Conservation (phyloP, 108 stramenopile species). For the Schizochytrium sp. region DNA sequence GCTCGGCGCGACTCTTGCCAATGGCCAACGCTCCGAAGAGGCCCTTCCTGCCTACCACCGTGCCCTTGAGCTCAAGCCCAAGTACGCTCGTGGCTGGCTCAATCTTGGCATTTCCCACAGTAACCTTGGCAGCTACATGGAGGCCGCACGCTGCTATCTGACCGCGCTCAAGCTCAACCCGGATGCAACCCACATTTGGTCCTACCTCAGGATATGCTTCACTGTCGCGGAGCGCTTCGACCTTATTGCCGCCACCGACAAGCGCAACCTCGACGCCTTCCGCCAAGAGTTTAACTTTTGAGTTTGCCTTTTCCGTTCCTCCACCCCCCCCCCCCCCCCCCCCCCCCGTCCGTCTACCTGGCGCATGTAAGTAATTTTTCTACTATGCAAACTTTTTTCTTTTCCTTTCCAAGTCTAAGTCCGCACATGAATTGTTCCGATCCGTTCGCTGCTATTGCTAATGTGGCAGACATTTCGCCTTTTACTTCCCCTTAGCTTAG, state of each 20-base stretch:
- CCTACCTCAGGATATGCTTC: constrained; percentile 82
- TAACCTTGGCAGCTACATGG: constrained; percentile 70
- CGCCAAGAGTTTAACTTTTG: not conserved
- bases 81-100: constrained; percentile 87
- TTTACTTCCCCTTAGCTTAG: too few species aligned
- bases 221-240: constrained; percentile 67
- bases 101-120: constrained; percentile 88
- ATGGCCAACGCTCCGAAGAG: constrained; percentile 67
- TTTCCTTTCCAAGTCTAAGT: too few species aligned
- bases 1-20: constrained; percentile 91
- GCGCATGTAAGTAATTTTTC: too few species aligned
- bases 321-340: too few species aligned
- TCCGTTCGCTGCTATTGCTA: too few species aligned
- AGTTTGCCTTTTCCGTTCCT: not conserved
- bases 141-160: constrained; percentile 81
- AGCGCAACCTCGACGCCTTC: constrained; percentile 6
- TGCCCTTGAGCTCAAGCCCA: constrained; percentile 72
- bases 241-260: constrained; percentile 13
- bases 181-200: constrained; percentile 79
- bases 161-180: constrained; percentile 81
- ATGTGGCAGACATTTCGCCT: too few species aligned
- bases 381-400: too few species aligned
- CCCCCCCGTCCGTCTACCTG: too few species aligned
- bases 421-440: too few species aligned
- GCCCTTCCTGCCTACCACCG: constrained; percentile 70